phyloP scores from a whole-genome alignment of 208 protist species.

The Borovskyia barvae region DNA sequence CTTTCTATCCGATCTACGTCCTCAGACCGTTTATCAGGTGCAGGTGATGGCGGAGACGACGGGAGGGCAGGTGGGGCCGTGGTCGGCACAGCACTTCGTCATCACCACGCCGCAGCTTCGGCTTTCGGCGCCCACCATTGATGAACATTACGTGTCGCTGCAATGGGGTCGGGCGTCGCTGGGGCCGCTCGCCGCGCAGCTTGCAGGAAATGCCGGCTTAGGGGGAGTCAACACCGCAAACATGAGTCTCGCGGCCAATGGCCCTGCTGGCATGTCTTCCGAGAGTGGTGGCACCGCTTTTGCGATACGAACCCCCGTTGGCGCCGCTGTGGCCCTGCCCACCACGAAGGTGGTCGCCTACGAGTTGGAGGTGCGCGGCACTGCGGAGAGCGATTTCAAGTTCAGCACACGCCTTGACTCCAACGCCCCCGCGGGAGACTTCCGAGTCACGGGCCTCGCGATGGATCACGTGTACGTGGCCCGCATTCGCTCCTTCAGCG shows the following conservation, averaged over 20 bases:
- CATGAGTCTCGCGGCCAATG: not conserved
- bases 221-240: not conserved
- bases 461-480: constrained; percentile 64
- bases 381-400: constrained; percentile 21
- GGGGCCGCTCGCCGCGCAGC: constrained; percentile 15
- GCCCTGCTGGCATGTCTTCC: not conserved
- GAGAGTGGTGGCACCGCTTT: not conserved
- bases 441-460: constrained; percentile 46
- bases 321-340: constrained; percentile 22
- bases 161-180: constrained; percentile 46
- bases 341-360: constrained; percentile 42
- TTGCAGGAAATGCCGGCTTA: not conserved
- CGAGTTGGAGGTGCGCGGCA: constrained; percentile 55
- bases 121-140: constrained; percentile 41
- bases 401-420: constrained; percentile 25
- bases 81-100: constrained; percentile 67
- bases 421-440: constrained; percentile 8
- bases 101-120: constrained; percentile 70
- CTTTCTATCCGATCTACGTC: constrained; percentile 5
- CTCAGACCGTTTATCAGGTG: constrained; percentile 68
- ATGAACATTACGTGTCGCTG: constrained; percentile 73
- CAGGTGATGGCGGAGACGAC: constrained; percentile 82
- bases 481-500: constrained; percentile 63
- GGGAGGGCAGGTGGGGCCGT: constrained; percentile 72
- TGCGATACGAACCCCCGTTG: not conserved